Evolutionary conservation across 345 rosid species (phyloP).

Genomic region (Pseudoturritis turrita): DNA sequence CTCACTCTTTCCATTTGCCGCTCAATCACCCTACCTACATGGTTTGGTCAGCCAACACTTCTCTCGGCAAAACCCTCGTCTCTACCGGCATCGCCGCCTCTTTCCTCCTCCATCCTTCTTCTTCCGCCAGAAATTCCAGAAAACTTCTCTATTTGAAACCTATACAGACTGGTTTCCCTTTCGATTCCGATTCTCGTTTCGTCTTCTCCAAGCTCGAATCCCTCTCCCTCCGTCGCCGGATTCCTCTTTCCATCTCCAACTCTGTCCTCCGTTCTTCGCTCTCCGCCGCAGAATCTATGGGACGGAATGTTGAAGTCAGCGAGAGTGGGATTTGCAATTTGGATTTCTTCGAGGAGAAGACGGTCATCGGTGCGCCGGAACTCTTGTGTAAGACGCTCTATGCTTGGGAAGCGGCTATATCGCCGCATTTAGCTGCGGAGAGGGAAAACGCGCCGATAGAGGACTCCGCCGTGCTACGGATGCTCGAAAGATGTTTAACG

Average conservation of each 20-base stretch:
- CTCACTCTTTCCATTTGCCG: conserved; percentile 31
- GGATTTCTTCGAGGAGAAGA: conserved; percentile 50
- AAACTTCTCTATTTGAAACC: conserved; percentile 82
- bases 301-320: too few species aligned
- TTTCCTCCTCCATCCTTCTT: conserved; percentile 60
- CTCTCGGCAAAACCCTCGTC: conserved; percentile 91
- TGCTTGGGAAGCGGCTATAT: conserved; percentile 85
- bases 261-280: conserved; percentile 55
- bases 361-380: conserved; percentile 34
- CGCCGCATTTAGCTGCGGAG: conserved; percentile 88
- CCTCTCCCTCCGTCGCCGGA: conserved; percentile 45
- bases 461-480: conserved; percentile 46
- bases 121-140: conserved; percentile 14
- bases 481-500: conserved; percentile 45
- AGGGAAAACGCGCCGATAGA: conserved; percentile 50
- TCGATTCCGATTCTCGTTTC: conserved; percentile 83
- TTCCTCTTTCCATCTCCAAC: conserved; percentile 53
- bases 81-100: conserved; percentile 88
- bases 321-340: too few species aligned
- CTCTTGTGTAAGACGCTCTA: conserved; percentile 62
- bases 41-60: conserved; percentile 86
- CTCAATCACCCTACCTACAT: conserved; percentile 69
- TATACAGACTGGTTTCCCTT: conserved; percentile 86
- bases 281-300: conserved; percentile 29
- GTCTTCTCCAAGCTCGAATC: conserved; percentile 67